Evolutionary conservation across 495 filamentous ascomycete genomes (phyloP).

Genomic region (Oleoguttula mirabilis): DNA sequence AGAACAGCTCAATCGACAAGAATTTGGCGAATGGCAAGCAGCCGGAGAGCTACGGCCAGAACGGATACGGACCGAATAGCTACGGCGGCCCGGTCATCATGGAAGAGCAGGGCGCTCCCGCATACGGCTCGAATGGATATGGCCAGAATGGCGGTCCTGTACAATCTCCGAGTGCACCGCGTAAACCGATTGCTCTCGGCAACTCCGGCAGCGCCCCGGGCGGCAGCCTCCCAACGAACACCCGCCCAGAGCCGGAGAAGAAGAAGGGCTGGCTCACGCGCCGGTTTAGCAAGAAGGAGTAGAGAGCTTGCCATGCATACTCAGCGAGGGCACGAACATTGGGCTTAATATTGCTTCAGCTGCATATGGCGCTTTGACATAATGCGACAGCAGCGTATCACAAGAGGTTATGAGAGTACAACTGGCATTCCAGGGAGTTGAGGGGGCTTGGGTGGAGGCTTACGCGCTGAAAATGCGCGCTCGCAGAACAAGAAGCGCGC

Average conservation of each 20-base stretch:
- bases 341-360: no score
- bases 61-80: conserved; percentile 41
- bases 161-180: conserved; percentile 12
- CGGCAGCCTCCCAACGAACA: conserved; percentile 8
- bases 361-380: neutral
- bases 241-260: conserved; percentile 43
- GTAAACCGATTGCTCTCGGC: conserved; percentile 28
- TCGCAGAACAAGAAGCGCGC: no score
- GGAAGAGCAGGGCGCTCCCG: conserved; percentile 29
- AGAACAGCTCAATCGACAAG: conserved; percentile 73
- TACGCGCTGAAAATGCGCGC: no score
- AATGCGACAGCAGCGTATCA: neutral
- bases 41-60: conserved; percentile 1
- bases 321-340: no score
- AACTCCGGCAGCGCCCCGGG: conserved; percentile 4
- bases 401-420: no score
- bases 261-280: conserved; percentile 80
- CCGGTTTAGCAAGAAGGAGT: conserved; percentile 57
- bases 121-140: conserved; percentile 8
- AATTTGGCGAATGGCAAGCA: conserved; percentile 30
- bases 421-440: neutral
- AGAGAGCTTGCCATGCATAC: no score
- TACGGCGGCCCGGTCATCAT: conserved; percentile 35
- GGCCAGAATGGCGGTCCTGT: conserved; percentile 6
- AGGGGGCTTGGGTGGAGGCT: no score